Percentiles rank a stretch among this genome's conserved stretches.
Conservation (phyloP, 73 alveolate genomes). For the Paramecium caudatum region DNA sequence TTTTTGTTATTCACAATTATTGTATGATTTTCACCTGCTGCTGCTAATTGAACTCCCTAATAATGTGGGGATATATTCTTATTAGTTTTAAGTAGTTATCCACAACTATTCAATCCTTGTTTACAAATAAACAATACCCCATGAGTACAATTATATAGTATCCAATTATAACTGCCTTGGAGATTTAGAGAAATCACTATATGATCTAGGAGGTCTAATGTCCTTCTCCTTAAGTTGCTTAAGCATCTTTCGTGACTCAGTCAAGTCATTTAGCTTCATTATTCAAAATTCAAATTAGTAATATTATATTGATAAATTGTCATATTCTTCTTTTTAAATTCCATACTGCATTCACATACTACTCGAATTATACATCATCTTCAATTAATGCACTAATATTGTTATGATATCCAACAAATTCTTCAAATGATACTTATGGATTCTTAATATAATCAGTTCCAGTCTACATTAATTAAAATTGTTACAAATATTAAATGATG, state of each 20-base stretch:
- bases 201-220: constrained; percentile 64
- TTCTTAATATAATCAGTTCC: constrained; percentile 82
- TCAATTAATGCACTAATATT: constrained; percentile 92
- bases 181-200: constrained; percentile 63
- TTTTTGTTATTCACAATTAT: constrained; percentile 71
- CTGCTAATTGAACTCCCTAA: constrained; percentile 43
- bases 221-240: constrained; percentile 26
- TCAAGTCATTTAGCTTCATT: constrained; percentile 35
- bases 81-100: constrained; percentile 7
- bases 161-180: constrained; percentile 49
- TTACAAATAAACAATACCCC: constrained; percentile 26
- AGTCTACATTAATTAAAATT: constrained; percentile 77
- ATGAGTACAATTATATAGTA: constrained; percentile 60
- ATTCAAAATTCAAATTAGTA: constrained; percentile 54
- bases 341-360: constrained; percentile 43
- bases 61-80: constrained; percentile 50
- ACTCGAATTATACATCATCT: constrained; percentile 88
- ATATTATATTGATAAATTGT: background rate
- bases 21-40: constrained; percentile 77
- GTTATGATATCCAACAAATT: constrained; percentile 92
- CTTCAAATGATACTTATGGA: constrained; percentile 92
- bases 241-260: constrained; percentile 59
- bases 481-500: constrained; percentile 83
- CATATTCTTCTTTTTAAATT: constrained; percentile 42
- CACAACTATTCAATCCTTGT: constrained; percentile 62